Evolutionary conservation across 2,329 filamentous ascomycete genomes (phyloP).

Genomic region (Pseudogymnoascus sp.): DNA sequence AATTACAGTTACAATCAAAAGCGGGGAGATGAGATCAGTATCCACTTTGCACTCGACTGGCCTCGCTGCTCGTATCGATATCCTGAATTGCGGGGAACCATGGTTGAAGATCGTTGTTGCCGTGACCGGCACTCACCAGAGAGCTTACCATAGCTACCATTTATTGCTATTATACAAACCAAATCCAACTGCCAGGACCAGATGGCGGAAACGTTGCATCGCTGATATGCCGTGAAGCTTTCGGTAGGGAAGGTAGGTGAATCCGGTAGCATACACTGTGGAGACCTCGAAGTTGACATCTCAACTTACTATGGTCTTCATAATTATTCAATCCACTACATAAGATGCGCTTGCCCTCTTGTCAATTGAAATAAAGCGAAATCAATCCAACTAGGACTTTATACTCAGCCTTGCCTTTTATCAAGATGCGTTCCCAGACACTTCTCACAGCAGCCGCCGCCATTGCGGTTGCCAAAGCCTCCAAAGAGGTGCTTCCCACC

Average conservation of each 20-base stretch:
- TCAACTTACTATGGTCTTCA: neutral
- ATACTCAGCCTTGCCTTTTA: neutral
- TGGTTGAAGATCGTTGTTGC: neutral
- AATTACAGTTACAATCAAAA: neutral
- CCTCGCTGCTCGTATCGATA: neutral
- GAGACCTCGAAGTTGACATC: neutral
- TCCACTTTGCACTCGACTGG: neutral
- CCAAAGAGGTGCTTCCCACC: slow-evolving; percentile 23
- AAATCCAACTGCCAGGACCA: neutral
- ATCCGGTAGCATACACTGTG: neutral
- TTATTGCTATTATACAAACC: neutral
- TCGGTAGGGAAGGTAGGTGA: neutral
- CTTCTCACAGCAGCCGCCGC: neutral
- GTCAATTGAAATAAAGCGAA: neutral
- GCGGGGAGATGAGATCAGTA: neutral
- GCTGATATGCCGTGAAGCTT: neutral
- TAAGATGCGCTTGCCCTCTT: neutral
- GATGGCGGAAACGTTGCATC: neutral
- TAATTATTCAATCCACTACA: neutral
- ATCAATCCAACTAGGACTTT: neutral
- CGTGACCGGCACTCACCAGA: neutral
- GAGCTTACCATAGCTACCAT: neutral
- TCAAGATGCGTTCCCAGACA: neutral
- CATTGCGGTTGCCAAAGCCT: neutral
- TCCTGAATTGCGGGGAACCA: neutral